phyloP scores from a whole-genome alignment of 805 yeast genomes.

The Starmerella khaoyaiensis region DNA sequence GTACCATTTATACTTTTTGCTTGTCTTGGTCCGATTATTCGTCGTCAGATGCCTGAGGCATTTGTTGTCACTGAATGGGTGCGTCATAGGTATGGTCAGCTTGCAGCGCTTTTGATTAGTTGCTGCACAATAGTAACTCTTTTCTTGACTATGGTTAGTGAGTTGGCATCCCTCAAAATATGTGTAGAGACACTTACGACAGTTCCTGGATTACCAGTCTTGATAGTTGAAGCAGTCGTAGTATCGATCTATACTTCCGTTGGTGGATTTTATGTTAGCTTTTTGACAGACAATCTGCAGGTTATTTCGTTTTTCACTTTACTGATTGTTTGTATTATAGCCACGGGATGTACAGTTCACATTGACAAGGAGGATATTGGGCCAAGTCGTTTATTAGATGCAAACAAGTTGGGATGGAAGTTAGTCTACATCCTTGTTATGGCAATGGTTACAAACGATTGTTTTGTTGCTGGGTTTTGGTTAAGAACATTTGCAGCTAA shows the following conservation, averaged over 20 bases:
- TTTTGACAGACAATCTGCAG: constrained; percentile 75
- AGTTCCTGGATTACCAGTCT: constrained; percentile 61
- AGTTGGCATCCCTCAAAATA: constrained; percentile 63
- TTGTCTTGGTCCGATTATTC: constrained; percentile 63
- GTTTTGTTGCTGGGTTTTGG: constrained; percentile 89
- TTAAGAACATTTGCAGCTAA: constrained; percentile 80
- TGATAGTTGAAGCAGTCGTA: constrained; percentile 74
- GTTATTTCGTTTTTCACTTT: constrained; percentile 58
- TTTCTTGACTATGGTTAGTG: constrained; percentile 78
- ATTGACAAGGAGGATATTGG: constrained; percentile 48
- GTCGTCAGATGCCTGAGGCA: constrained; percentile 74
- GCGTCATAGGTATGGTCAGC: constrained; percentile 60
- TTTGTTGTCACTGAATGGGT: constrained; percentile 92
- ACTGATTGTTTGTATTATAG: constrained; percentile 57
- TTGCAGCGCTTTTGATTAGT: constrained; percentile 62
- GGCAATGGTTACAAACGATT: constrained; percentile 80
- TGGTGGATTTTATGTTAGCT: constrained; percentile 84
- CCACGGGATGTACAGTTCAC: constrained; percentile 44
- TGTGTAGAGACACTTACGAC: constrained; percentile 72
- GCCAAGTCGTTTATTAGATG: constrained; percentile 49
- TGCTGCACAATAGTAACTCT: constrained; percentile 73
- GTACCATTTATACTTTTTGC: constrained; percentile 79
- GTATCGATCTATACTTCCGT: constrained; percentile 75
- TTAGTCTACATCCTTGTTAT: constrained; percentile 68
- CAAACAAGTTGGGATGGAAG: constrained; percentile 76